phyloP scores from a whole-genome alignment of 2,329 filamentous ascomycete species.

The Botrytis paeoniae region DNA sequence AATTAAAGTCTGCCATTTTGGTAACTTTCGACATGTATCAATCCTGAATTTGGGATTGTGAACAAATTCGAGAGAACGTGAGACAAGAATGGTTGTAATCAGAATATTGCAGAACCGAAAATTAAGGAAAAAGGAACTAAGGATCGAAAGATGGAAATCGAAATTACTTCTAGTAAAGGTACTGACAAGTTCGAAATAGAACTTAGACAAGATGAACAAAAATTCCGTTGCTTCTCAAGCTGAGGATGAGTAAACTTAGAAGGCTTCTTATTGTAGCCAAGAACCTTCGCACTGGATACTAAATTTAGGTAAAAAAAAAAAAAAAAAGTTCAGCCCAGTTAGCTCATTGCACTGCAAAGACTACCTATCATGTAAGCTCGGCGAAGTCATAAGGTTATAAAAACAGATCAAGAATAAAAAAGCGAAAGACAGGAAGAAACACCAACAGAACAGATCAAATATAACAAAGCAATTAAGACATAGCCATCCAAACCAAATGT shows the following conservation, averaged over 20 bases:
- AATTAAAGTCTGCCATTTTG: slow-evolving; percentile 12
- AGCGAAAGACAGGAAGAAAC: background rate
- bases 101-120: background rate
- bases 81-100: background rate
- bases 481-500: background rate
- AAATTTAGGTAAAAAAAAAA: slow-evolving; percentile 4
- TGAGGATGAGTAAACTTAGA: slow-evolving; percentile 6
- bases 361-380: background rate
- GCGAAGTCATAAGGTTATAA: background rate
- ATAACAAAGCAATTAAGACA: background rate
- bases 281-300: background rate
- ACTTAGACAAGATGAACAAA: background rate
- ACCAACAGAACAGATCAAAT: slow-evolving; percentile 6
- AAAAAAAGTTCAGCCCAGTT: background rate
- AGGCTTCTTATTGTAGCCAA: slow-evolving; percentile 7
- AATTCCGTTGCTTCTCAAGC: background rate
- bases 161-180: background rate
- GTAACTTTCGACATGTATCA: background rate
- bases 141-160: background rate
- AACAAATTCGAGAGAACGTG: background rate
- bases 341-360: background rate
- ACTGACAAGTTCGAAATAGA: background rate
- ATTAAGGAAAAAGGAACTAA: background rate
- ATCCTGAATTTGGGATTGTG: background rate
- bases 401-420: background rate